Base-by-base conservation (phyloP, 306 rosid genomes). In the Cicer arietinum region DNA sequence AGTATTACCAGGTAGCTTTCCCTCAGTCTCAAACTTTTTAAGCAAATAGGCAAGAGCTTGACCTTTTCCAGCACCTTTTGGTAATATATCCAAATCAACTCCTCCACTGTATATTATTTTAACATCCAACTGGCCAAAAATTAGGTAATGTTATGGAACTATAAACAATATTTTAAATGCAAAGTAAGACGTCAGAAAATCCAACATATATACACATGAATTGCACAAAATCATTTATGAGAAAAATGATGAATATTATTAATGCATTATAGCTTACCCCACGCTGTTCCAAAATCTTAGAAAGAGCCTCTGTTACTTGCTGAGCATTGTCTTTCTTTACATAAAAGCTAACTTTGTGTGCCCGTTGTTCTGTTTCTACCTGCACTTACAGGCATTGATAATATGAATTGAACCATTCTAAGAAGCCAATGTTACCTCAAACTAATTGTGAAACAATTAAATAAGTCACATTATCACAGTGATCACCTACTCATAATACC, bases 31-130 rank as follows among this genome's bases (percentile, higher is more conserved):
- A 79, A 95, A 92, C 68, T 89, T 90, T 85, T 92, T 82, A 56
- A 82, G 96, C 82, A 95, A 77, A 84, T 92, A 95, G 7, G 99
- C 98, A 85, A 92, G 99, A 57, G 98, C 99, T 89, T 92, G 98
- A 62, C 99, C 99, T 88, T 95, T 95, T 67, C 99, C 99, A 75
- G 99, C 98, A 75, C 93, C 93, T 84, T 90, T 85, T 69, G 99
- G 86, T 59, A 95, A 69, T 89, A 92, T 90, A 87, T 95, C 98
- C 84, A 92, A 84, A 85, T 89, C 99, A 76, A 88, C 85, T 78
- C 99, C 99, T 78, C 99, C 98, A 82, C 99, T 95, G 44, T 92
- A 90, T 81, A 95, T 89, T 84, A 94, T 90, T 82, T 95, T 95
- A 37, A 92, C 99, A 83, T 95, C 96, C 92, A 95, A 87, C 99